These are phyloP conservation scores for Colletotrichum paranaense DNA, from an alignment of 2,329 filamentous ascomycete species.

Conservation along the genomic window DNA sequence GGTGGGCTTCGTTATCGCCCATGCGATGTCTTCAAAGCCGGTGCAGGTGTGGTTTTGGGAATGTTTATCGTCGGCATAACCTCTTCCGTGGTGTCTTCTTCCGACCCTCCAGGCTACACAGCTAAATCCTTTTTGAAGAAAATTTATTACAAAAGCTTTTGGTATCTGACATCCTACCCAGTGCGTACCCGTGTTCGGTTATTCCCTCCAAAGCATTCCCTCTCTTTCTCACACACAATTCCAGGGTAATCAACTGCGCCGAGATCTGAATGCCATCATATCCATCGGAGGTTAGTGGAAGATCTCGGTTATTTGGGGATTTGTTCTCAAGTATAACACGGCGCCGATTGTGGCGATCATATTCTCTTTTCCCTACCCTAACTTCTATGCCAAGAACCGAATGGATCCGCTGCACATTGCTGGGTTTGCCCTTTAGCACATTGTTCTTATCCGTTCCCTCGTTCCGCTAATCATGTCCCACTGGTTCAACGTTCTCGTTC, in stretches of 20 bases:
- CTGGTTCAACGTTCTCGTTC: conserved; percentile 37
- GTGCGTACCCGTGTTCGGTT: neutral
- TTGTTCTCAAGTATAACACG: conserved; percentile 38
- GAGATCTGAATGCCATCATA: conserved; percentile 30
- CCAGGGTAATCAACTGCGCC: conserved; percentile 30
- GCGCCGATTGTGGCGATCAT: conserved; percentile 38
- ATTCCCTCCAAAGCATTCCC: no score
- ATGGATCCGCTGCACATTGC: conserved; percentile 37
- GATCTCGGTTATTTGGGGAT: conserved; percentile 35
- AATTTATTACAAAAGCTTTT: neutral
- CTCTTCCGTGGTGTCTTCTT: conserved; percentile 48
- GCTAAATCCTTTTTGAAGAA: neutral
- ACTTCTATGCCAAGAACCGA: conserved; percentile 32
- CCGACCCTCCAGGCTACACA: conserved; percentile 10
- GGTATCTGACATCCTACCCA: conserved; percentile 17
- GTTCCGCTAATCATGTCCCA: conserved; percentile 35
- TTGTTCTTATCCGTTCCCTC: conserved; percentile 22
- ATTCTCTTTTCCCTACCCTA: conserved; percentile 36
- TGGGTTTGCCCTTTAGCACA: conserved; percentile 36
- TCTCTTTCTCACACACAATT: neutral
- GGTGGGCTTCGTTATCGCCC: conserved; percentile 58
- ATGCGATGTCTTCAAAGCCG: conserved; percentile 52
- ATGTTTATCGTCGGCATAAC: conserved; percentile 54
- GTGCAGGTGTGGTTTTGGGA: conserved; percentile 61
- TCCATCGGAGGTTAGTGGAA: conserved; percentile 21